phyloP scores from a whole-genome alignment of 2,329 filamentous ascomycete species.

The Ophiostoma himal-ulmi region DNA sequence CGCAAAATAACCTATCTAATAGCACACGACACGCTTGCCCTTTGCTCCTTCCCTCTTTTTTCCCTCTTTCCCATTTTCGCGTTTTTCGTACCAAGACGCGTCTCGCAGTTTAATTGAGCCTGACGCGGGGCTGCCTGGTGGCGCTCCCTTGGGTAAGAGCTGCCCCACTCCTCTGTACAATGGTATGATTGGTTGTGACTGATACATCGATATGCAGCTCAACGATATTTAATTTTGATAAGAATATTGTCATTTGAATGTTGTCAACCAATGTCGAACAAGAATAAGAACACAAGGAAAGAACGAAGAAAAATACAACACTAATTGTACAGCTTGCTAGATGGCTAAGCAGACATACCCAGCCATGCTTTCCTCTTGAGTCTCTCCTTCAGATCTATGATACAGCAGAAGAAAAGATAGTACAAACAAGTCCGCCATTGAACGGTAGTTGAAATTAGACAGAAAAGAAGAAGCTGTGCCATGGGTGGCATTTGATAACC shows the following conservation, averaged over 20 bases:
- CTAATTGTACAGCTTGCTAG: not conserved
- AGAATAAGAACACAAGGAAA: not conserved
- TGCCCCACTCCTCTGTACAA: constrained; percentile 7
- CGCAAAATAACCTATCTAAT: not conserved
- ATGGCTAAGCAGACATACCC: not conserved
- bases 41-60: not conserved
- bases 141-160: not conserved
- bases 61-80: constrained; percentile 23
- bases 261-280: not conserved
- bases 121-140: constrained; percentile 23
- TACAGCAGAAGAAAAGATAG: not conserved
- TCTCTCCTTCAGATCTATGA: not conserved
- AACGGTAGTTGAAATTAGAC: not conserved
- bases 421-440: not conserved
- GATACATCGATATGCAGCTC: not conserved
- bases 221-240: not conserved
- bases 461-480: not conserved
- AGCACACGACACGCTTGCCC: constrained; percentile 23
- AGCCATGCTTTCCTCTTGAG: not conserved
- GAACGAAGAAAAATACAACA: not conserved
- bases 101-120: constrained; percentile 27
- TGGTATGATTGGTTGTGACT: not conserved
- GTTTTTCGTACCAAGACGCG: constrained; percentile 25
- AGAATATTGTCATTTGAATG: not conserved
- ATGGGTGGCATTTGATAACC: not conserved